Percentiles rank a stretch among this genome's conserved stretches.
Evolutionary conservation across 768 basidiomycete genomes (phyloP).

Genomic region (Hysterangium stoloniferum): DNA sequence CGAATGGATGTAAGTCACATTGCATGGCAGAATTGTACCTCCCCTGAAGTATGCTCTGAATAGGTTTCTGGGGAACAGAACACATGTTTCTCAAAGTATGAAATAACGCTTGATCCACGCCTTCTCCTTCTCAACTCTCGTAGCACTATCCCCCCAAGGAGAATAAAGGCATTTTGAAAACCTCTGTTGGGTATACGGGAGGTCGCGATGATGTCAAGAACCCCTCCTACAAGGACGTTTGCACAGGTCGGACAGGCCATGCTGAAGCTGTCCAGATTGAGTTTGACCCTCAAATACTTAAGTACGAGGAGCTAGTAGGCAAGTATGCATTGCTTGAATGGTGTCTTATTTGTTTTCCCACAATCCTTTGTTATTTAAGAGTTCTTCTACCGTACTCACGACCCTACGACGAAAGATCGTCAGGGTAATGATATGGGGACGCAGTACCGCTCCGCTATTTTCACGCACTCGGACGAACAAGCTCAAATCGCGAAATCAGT

Average conservation of each 20-base stretch:
- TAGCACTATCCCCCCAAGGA: slow-evolving; percentile 57
- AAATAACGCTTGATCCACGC: background rate
- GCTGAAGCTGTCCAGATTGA: slow-evolving; percentile 85
- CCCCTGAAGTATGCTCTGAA: background rate
- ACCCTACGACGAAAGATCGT: slow-evolving; percentile 75
- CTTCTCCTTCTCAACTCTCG: background rate
- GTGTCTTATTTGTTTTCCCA: background rate
- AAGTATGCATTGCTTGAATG: slow-evolving; percentile 24
- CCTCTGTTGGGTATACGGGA: slow-evolving; percentile 75
- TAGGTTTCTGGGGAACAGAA: slow-evolving; percentile 73
- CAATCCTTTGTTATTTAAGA: too few species aligned
- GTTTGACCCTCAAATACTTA: slow-evolving; percentile 72
- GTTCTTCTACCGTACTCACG: slow-evolving; percentile 93
- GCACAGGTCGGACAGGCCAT: slow-evolving; percentile 73
- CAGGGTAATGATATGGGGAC: slow-evolving; percentile 75
- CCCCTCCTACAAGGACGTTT: slow-evolving; percentile 71
- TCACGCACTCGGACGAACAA: slow-evolving; percentile 71
- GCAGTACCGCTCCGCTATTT: slow-evolving; percentile 95
- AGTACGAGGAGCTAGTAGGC: slow-evolving; percentile 84
- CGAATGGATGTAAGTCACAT: slow-evolving; percentile 42
- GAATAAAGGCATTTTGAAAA: slow-evolving; percentile 68
- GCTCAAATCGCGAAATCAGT: slow-evolving; percentile 62
- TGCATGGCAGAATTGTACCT: background rate
- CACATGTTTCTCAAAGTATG: slow-evolving; percentile 64
- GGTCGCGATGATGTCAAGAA: slow-evolving; percentile 45